Evolutionary conservation across 2,329 filamentous ascomycete species (phyloP).

Genomic region (Beauveria brongniartii): DNA sequence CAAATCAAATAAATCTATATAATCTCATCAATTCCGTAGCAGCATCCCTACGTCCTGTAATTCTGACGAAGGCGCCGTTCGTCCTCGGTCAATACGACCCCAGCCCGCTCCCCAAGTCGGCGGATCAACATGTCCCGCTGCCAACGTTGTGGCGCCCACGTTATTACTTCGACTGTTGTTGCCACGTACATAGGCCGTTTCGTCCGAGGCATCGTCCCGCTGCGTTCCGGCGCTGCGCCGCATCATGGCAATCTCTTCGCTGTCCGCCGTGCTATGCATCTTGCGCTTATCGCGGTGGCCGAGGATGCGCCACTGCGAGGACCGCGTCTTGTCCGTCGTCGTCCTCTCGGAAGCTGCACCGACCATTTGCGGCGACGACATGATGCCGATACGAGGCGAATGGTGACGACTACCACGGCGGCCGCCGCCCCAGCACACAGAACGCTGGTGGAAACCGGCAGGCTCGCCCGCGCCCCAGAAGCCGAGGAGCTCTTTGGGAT

Average conservation of each 20-base stretch:
- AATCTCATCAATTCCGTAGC: conserved; percentile 10
- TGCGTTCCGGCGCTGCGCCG: not conserved
- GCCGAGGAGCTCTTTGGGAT: conserved; percentile 37
- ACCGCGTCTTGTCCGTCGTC: not conserved
- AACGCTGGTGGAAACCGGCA: conserved; percentile 39
- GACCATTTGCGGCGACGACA: conserved; percentile 28
- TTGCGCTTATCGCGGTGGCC: not conserved
- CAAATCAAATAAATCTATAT: conserved; percentile 8
- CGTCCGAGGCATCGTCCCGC: conserved; percentile 1
- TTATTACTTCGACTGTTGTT: conserved; percentile 7
- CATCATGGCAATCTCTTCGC: conserved; percentile 10
- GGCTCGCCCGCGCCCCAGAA: conserved; percentile 42
- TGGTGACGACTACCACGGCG: conserved; percentile 16
- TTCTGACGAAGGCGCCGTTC: conserved; percentile 16
- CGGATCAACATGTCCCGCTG: not conserved
- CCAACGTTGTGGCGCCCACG: not conserved
- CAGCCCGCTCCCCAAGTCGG: conserved; percentile 26
- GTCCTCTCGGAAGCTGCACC: not conserved
- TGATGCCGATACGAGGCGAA: conserved; percentile 31
- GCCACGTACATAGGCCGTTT: not conserved
- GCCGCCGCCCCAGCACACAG: conserved; percentile 10
- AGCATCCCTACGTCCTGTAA: conserved; percentile 29
- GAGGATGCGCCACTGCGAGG: not conserved
- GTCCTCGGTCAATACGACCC: conserved; percentile 24
- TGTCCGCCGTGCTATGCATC: not conserved